These are phyloP conservation scores for Nannochloris sp. DNA, from an alignment of 139 green algal species.

Conservation along the genomic window DNA sequence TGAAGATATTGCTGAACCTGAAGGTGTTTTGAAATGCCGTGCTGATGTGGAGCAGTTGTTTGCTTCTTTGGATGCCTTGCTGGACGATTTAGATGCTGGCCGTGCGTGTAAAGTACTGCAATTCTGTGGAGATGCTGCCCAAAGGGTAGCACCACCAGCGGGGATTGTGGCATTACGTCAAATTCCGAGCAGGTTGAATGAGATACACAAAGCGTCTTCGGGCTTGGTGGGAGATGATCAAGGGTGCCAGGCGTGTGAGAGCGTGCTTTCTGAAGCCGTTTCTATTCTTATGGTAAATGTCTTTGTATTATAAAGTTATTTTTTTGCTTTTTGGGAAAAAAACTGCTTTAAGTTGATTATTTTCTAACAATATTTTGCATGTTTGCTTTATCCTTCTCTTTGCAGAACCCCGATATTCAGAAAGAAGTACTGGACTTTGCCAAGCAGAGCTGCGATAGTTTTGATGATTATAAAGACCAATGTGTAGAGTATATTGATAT, in stretches of 20 bases:
- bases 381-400: too few relatives aligned
- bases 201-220: neutral
- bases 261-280: neutral
- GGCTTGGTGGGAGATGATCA: neutral
- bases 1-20: neutral
- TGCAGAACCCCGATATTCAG: slow-evolving; percentile 33
- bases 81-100: slow-evolving; percentile 27
- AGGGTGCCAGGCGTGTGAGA: neutral
- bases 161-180: neutral
- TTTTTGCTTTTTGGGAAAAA: too few relatives aligned
- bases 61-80: slow-evolving; percentile 18
- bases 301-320: too few relatives aligned
- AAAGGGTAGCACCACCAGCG: neutral
- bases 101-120: slow-evolving; percentile 10
- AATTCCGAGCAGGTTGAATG: neutral
- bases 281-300: neutral
- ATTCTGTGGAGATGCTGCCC: slow-evolving; percentile 2
- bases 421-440: slow-evolving; percentile 28
- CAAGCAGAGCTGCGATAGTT: slow-evolving; percentile 26
- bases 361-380: slow-evolving; percentile 2
- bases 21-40: slow-evolving; percentile 1
- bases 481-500: slow-evolving; percentile 29
- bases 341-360: too few relatives aligned
- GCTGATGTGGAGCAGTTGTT: slow-evolving; percentile 17
- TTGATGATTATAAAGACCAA: slow-evolving; percentile 27